A percentile compares a stretch with the other conserved stretches of the same genome.
Evolutionary conservation across 257 asterid genomes (phyloP).

Genomic region (Penstemon davidsonii): DNA sequence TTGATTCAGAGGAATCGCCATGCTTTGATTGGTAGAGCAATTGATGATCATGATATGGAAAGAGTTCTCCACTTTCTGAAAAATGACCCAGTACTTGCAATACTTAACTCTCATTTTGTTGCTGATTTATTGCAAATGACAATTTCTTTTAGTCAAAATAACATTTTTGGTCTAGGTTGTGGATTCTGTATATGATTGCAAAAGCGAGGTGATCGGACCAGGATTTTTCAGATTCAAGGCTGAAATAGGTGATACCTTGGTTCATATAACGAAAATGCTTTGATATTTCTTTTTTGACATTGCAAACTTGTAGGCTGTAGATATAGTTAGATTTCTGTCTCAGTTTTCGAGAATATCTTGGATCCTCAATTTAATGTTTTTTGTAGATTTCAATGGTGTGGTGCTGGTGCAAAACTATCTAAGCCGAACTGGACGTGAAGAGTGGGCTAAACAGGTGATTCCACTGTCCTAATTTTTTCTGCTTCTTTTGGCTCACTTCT

Average conservation of each 20-base stretch:
- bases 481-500: neutral
- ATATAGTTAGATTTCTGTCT: neutral
- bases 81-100: slow-evolving; percentile 69
- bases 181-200: slow-evolving; percentile 90
- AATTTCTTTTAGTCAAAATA: slow-evolving; percentile 22
- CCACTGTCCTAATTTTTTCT: neutral
- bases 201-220: slow-evolving; percentile 99
- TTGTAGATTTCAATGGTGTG: slow-evolving; percentile 89
- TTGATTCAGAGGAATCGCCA: slow-evolving; percentile 98
- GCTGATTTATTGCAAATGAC: slow-evolving; percentile 19
- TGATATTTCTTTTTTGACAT: slow-evolving; percentile 18
- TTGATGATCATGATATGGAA: slow-evolving; percentile 85
- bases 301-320: slow-evolving; percentile 10
- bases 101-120: slow-evolving; percentile 11
- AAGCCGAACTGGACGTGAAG: slow-evolving; percentile 84
- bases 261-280: slow-evolving; percentile 18
- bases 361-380: slow-evolving; percentile 9
- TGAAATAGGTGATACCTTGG: slow-evolving; percentile 73
- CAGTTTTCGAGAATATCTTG: slow-evolving; percentile 8
- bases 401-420: slow-evolving; percentile 90
- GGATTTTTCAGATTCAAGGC: slow-evolving; percentile 98
- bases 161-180: slow-evolving; percentile 61
- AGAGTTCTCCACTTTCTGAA: slow-evolving; percentile 77
- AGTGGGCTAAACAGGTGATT: slow-evolving; percentile 91
- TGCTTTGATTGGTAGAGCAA: slow-evolving; percentile 95